Evolutionary conservation across 257 asterid species (phyloP), one percentile per base, ranked within the genome.

Genomic region (Eucommia ulmoides): DNA sequence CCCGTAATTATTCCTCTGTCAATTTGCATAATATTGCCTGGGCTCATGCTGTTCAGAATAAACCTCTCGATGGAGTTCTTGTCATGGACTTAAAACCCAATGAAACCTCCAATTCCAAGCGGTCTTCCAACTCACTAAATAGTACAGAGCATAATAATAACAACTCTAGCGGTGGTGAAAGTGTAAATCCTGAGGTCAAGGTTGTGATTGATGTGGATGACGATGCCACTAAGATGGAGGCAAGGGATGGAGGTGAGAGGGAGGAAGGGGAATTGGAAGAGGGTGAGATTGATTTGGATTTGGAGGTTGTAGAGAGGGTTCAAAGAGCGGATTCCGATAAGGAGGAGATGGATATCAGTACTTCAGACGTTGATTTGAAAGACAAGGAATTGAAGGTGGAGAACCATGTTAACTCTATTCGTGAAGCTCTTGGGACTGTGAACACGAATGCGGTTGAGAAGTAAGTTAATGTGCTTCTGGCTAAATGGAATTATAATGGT

Each of bases 211-310:
- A 74, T 47, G 71, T 68, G 50, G 93, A 77, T 52, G 93, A 67
- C 45, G 84, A 77, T 20, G 72, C 6, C n/a, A 12, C 7, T 29
- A 42, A 42, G 20, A 18, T 42, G 20, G 48, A 42, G 48, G 48
- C n/a, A 42, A 21, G 7, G 12, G 38, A 29, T 12, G 38, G 38
- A 29, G 8, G 67, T 54, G 89, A 60, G 64, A 78, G 66, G 78
- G 96, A 83, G 72, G 93, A 88, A 51, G 94, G 85, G 38, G 97
- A 88, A 70, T 59, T 88, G 81, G 97, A 88, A 76, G 97, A 88
- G 70, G 98, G 98, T 18, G 98, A 91, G 72, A 91, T 91, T 73
- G 98, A 91, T 71, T 77, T 83, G 88, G 98, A 83, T 62, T 74
- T 84, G n/a, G 96, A 75, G n/a, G 50, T 58, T 23, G 65, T 54